Percentiles rank a stretch among this genome's conserved stretches.
These are phyloP conservation scores for Xylaria intraflava DNA, from an alignment of 495 filamentous ascomycete species.

Conservation along the genomic window DNA sequence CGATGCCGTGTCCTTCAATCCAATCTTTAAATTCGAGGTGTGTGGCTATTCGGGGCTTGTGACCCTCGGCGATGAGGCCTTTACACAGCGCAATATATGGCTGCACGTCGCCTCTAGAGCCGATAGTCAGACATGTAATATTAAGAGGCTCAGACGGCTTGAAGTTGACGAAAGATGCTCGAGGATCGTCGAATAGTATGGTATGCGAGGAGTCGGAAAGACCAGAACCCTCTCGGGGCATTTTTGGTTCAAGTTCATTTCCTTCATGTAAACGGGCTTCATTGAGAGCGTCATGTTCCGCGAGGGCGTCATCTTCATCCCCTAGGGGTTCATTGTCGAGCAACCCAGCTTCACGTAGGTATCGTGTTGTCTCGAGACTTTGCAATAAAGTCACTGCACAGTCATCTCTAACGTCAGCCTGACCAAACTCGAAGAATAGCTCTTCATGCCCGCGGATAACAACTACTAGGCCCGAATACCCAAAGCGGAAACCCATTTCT, in stretches of 20 bases:
- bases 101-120: constrained; percentile 92
- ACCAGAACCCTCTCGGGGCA: constrained; percentile 47
- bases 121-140: constrained; percentile 94
- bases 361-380: constrained; percentile 64
- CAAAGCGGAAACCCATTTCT: constrained; percentile 90
- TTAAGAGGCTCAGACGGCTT: constrained; percentile 74
- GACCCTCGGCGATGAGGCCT: constrained; percentile 79
- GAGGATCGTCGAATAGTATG: constrained; percentile 86
- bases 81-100: constrained; percentile 97
- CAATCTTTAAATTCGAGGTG: constrained; percentile 84
- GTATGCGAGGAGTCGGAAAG: constrained; percentile 53
- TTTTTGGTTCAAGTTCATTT: constrained; percentile 50
- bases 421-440: constrained; percentile 89
- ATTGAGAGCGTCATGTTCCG: constrained; percentile 75
- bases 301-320: constrained; percentile 68
- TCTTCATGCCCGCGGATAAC: constrained; percentile 93
- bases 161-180: constrained; percentile 89
- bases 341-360: constrained; percentile 63
- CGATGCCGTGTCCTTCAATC: constrained; percentile 87
- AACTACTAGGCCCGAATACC: constrained; percentile 85
- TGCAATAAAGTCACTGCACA: constrained; percentile 76
- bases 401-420: constrained; percentile 73
- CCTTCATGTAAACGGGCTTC: constrained; percentile 63
- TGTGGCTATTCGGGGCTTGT: constrained; percentile 81
- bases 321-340: constrained; percentile 62